A percentile compares a stretch with the other conserved stretches of the same genome.
Conservation (phyloP, 768 basidiomycete genomes). For the Lactarius tabidus region DNA sequence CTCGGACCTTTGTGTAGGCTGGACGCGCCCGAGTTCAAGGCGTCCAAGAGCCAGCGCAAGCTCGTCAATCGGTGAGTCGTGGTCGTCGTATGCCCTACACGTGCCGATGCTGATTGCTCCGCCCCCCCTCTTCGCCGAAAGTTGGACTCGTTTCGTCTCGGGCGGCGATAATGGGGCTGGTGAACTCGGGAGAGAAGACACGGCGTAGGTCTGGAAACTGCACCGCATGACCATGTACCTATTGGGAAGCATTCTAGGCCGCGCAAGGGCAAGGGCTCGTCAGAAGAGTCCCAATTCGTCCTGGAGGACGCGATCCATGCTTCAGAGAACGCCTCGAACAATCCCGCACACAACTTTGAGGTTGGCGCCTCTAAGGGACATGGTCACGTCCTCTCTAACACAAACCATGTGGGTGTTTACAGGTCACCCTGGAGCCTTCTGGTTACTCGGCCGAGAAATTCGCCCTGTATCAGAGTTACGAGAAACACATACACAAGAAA, state of each 20-base stretch:
- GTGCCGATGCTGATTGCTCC: not conserved
- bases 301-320: slow-evolving; percentile 51
- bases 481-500: slow-evolving; percentile 74
- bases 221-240: not conserved
- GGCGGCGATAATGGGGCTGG: slow-evolving; percentile 35
- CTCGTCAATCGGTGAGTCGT: slow-evolving; percentile 57
- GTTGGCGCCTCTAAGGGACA: slow-evolving; percentile 33
- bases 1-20: slow-evolving; percentile 41
- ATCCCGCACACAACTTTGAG: slow-evolving; percentile 54
- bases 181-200: slow-evolving; percentile 30
- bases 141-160: slow-evolving; percentile 71
- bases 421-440: slow-evolving; percentile 77
- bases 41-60: slow-evolving; percentile 72
- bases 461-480: slow-evolving; percentile 72
- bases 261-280: not conserved
- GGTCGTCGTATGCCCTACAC: not conserved
- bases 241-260: not conserved
- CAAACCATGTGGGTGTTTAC: not conserved
- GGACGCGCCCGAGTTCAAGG: slow-evolving; percentile 60
- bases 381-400: not conserved
- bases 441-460: slow-evolving; percentile 80
- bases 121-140: slow-evolving; percentile 28
- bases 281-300: slow-evolving; percentile 33
- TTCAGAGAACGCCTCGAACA: slow-evolving; percentile 43
- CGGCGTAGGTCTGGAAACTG: slow-evolving; percentile 11